Base-by-base conservation (phyloP, 2,329 filamentous ascomycete species). In the Neopestalotiopsis sp. region DNA sequence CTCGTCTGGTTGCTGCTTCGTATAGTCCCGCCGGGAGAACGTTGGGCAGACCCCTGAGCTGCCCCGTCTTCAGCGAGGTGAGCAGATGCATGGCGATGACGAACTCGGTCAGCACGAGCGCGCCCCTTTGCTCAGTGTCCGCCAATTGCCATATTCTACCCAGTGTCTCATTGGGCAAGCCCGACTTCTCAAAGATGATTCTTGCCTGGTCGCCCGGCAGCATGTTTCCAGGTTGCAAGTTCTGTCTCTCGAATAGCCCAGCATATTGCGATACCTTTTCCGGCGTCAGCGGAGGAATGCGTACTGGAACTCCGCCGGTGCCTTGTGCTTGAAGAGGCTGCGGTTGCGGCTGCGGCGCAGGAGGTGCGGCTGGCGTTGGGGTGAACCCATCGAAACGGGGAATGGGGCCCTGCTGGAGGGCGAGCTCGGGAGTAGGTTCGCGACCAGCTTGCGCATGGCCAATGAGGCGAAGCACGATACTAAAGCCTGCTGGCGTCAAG, bases 11-110 rank as follows among this genome's bases (percentile, higher is more conserved):
- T 9, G 96, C 96, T 60, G 95, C 95, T 77, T 99, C 96, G 77
- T 97, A 97, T 4, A 99, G 84, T 12, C 92, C 93, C 13, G 93
- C 90, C 5, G 96, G 96, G 2, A 99, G 87, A 32, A 92, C 89
- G 70, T 85, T 92, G 1, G 96, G 96, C 68, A 98, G 86, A 24
- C 88, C 90, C 72, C 94, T 91, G 79, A 99, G 87, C 38, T 90
- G 86, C 28, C 94, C 93, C 13, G 91, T 92, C 84, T 97, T 97
- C 82, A 94, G 94, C 13, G 94, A 97, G 14, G 94, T 95, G 71
- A 99, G 86, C 70, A 99, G 85, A 80, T 99, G 96, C 96, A 99
- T 99, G 60, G 96, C 96, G 76, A 99, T 97, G 77, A 97, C 93
- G 79, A 99, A 99, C 76, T 98, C 96, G 14, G 94, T 95, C 74